phyloP scores from a whole-genome alignment of 2,329 filamentous ascomycete species.

The Pestalotiopsis sp. region DNA sequence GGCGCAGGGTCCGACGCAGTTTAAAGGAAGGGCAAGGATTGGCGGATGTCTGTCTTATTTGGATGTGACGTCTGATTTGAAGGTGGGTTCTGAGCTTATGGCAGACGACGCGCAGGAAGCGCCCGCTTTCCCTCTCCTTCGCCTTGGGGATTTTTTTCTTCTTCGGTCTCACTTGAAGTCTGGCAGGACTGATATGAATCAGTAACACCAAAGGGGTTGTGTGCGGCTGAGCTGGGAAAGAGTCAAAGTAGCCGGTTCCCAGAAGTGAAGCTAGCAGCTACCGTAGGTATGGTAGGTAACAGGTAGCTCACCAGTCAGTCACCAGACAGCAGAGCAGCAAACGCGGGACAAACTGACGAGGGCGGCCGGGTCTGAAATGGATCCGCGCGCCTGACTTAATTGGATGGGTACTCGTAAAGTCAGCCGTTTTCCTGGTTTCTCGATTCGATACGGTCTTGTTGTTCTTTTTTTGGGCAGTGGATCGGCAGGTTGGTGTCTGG shows the following conservation, averaged over 20 bases:
- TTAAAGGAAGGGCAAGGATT: conserved; percentile 2
- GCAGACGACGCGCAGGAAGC: background rate
- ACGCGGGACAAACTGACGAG: background rate
- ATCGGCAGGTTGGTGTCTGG: background rate
- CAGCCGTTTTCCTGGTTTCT: background rate
- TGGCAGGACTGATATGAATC: background rate
- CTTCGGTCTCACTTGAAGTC: background rate
- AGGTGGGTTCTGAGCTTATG: background rate
- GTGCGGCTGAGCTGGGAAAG: background rate
- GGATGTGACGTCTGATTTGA: conserved; percentile 5
- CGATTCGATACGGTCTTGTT: background rate
- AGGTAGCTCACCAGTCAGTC: background rate
- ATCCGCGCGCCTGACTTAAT: background rate
- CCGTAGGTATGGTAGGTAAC: background rate
- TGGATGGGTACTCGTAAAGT: background rate
- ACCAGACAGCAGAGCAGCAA: background rate
- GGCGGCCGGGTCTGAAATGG: background rate
- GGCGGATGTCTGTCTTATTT: conserved; percentile 11
- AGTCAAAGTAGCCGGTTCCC: background rate
- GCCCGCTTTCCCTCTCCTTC: background rate
- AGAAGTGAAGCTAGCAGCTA: background rate
- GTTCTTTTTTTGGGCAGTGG: background rate
- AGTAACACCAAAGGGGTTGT: background rate
- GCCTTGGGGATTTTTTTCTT: background rate
- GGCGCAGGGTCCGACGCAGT: background rate